Base-by-base conservation (phyloP, 75 land plant genomes). In the Selaginella moellendorffii region DNA sequence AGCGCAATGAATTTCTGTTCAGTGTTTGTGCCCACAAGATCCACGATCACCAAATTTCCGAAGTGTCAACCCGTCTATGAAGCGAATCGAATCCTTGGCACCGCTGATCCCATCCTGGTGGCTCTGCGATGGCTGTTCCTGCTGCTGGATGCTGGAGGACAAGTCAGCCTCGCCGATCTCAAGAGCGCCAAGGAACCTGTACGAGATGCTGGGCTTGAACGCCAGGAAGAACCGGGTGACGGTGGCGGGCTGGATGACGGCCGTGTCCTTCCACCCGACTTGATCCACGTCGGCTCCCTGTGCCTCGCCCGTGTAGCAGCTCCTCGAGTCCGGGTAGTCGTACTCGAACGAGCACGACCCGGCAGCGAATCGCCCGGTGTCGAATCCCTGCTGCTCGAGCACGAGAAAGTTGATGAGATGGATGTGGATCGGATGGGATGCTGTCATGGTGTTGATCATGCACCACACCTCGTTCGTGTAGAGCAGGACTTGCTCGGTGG, bases 221-320 rank as follows among this genome's bases (percentile, higher is more conserved):
- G n/a, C 8, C 24, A 56, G 5, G 24, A 56, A 25, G 59, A 56
- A 56, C 24, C 59, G 5, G 8, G 59, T 56, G 17, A 56, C 59
- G 2, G 5, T 2, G n/a, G 9, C 19, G 19, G 59, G 59, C 59
- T 36, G 46, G 5, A 36, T 14, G 14, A 36, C 46, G 46, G 46
- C 59, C 2, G 59, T 56, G 59, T 56, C 59, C n/a, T 56, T 56
- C 59, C 59, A 56, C 9, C 59, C 59, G n/a, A 25, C 21, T n/a
- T 56, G n/a, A 21, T 56, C 59, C 5, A 21, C 24, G 2, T 19
- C 21, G 5, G 59, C 17, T n/a, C n/a, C 19, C 9, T 2, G 5
- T 8, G 24, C 8, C 5, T 56, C 24, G 9, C 23, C 59, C 8
- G 59, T 56, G 59, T 56, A 56, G 21, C 59, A 56, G 21, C 59